phyloP scores from a whole-genome alignment of 257 asterid genomes.

The Forsythia suspensa region DNA sequence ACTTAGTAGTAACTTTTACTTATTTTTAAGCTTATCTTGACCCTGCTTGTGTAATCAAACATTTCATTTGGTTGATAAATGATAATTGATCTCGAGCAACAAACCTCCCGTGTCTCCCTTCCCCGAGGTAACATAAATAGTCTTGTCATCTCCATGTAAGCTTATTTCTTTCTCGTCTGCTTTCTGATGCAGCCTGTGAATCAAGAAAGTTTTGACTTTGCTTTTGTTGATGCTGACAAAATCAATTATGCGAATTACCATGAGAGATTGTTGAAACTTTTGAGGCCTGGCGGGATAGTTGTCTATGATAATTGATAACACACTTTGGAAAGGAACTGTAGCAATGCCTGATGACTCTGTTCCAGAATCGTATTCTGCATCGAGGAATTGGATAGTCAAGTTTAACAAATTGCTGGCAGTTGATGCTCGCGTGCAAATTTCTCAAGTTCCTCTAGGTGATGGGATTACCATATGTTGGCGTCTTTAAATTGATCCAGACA shows the following conservation, averaged over 20 bases:
- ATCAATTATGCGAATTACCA: constrained; percentile 35
- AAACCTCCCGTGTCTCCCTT: no score
- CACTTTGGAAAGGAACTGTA: constrained; percentile 40
- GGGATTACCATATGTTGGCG: constrained; percentile 51
- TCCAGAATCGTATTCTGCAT: neutral
- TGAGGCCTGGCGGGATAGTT: constrained; percentile 36
- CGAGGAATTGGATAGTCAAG: constrained; percentile 10
- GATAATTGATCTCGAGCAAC: no score
- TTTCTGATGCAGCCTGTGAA: constrained; percentile 29
- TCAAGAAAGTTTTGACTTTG: constrained; percentile 34
- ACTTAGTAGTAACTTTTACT: no score
- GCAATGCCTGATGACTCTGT: constrained; percentile 39
- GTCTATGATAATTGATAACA: constrained; percentile 43
- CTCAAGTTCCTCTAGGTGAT: constrained; percentile 55
- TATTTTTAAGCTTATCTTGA: no score
- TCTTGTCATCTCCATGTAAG: neutral
- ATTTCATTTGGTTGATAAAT: no score
- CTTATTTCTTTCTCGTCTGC: neutral
- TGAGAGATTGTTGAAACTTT: constrained; percentile 31
- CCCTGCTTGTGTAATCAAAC: no score
- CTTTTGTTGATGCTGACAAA: constrained; percentile 47
- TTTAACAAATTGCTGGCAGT: constrained; percentile 29
- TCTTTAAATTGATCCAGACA: neutral
- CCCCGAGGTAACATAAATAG: neutral
- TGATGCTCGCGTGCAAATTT: constrained; percentile 46